Evolutionary conservation across 164 flowering plant genomes (phyloP).

Genomic region (Amborella trichopoda): DNA sequence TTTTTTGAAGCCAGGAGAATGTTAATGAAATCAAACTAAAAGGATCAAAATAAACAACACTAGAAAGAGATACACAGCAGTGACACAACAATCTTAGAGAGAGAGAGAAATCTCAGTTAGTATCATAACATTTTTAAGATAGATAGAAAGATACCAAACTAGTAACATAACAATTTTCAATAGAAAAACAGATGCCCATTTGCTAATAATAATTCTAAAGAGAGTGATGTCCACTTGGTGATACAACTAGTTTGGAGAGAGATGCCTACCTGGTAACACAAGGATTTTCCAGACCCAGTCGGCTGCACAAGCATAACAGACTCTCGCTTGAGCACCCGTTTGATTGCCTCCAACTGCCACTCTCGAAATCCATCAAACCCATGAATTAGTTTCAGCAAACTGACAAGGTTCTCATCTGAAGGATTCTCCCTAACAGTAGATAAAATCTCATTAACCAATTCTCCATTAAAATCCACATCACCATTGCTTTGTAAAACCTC

Average conservation of each 20-base stretch:
- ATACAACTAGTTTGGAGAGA: too few species aligned
- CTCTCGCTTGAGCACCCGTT: constrained; percentile 54
- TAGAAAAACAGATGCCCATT: too few species aligned
- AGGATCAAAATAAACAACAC: too few species aligned
- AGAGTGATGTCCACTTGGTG: too few species aligned
- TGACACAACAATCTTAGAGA: too few species aligned
- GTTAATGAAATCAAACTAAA: not conserved
- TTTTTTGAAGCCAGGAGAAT: not conserved
- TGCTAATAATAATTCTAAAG: too few species aligned
- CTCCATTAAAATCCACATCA: constrained; percentile 19
- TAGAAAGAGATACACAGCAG: too few species aligned
- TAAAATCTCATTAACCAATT: constrained; percentile 25
- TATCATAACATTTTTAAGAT: too few species aligned
- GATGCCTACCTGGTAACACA: constrained; percentile 79
- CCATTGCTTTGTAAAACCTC: constrained; percentile 38
- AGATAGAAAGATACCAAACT: too few species aligned
- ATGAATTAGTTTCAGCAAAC: constrained; percentile 52
- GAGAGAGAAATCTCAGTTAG: too few species aligned
- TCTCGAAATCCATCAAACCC: constrained; percentile 76
- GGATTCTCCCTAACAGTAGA: constrained; percentile 37
- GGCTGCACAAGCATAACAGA: constrained; percentile 89
- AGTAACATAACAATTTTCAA: too few species aligned
- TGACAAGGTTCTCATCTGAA: constrained; percentile 63
- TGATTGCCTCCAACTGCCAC: constrained; percentile 83
- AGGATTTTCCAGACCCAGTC: constrained; percentile 87